Evolutionary conservation across 495 filamentous ascomycete genomes (phyloP).

Genomic region (Xylaria sp.): DNA sequence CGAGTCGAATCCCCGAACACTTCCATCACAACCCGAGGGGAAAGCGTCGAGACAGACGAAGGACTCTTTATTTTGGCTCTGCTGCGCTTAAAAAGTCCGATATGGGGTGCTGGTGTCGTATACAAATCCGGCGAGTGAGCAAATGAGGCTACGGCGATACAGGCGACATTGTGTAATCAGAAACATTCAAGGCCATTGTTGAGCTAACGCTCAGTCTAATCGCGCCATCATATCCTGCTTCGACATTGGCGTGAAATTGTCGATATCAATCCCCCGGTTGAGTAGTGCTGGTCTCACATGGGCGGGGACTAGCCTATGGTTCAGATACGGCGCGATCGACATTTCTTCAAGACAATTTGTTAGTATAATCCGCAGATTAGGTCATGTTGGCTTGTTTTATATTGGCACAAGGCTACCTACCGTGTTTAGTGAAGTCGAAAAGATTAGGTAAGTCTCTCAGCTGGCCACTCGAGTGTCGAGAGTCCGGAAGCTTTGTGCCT

Average conservation of each 20-base stretch:
- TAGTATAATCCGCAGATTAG: conserved; percentile 15
- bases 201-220: conserved; percentile 75
- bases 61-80: conserved; percentile 14
- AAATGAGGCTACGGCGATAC: conserved; percentile 41
- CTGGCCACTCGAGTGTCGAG: conserved; percentile 79
- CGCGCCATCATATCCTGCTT: conserved; percentile 98
- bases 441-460: conserved; percentile 81
- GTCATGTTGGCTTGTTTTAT: neutral
- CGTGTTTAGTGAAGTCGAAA: conserved; percentile 94
- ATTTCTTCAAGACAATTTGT: conserved; percentile 69
- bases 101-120: conserved; percentile 35
- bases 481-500: conserved; percentile 87
- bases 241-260: conserved; percentile 88
- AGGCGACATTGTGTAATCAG: conserved; percentile 36
- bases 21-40: conserved; percentile 25
- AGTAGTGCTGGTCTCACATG: conserved; percentile 78
- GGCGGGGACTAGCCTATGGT: conserved; percentile 82
- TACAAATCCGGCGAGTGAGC: conserved; percentile 40
- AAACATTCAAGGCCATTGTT: conserved; percentile 25
- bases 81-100: conserved; percentile 26
- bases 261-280: conserved; percentile 84
- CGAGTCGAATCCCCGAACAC: conserved; percentile 19
- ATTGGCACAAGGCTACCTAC: conserved; percentile 57
- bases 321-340: conserved; percentile 88
- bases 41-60: conserved; percentile 28